Evolutionary conservation across 2,329 filamentous ascomycete genomes (phyloP), one percentile per base, ranked within the genome.

Genomic region (Pestalotiopsis sp.): DNA sequence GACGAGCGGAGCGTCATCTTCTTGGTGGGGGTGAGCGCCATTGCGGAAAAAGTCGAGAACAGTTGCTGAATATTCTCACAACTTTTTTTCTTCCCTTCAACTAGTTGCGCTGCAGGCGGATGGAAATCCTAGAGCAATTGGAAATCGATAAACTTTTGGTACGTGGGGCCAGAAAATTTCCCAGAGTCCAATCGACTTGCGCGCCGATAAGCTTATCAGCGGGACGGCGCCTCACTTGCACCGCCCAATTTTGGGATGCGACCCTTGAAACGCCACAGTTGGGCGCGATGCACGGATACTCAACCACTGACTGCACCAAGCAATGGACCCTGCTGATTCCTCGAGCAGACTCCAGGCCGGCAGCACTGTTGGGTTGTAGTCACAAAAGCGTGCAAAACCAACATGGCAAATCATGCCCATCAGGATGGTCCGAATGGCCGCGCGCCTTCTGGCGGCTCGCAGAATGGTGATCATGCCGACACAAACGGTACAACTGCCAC

Each of bases 1-100:
- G 66, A 39, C 59, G 70, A 68, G 57, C 68, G 68, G 36, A 75
- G 74, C 68, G 74, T 78, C 67, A 84, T 73, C 70, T 82, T 77
- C 73, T 82, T 83, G 68, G 81, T 82, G 69, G 81, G 77, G 68
- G 81, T 82, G 69, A 81, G 77, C 31, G 81, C 78, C 82, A 84
- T 84, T 71, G 69, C 78, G 66, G 9, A 14, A 20, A 36, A 9
- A n/a, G 31, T 62, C n/a, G 56, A 23, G 52, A 17, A 49, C 9
- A 61, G 45, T 60, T 66, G 64, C 59, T 62, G 59, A 39, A 52
- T 52, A 20, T n/a, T 52, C 20, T 52, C 9, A 11, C 45, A 52
- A 52, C 45, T 52, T 52, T 52, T 41, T 52, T 52, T 52, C 45
- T 20, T 36, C 31, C 31, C 23, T 62, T 5, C 20, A 7, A 23